Base-by-base conservation (phyloP, 768 basidiomycete genomes). In the Lentinula boryana region DNA sequence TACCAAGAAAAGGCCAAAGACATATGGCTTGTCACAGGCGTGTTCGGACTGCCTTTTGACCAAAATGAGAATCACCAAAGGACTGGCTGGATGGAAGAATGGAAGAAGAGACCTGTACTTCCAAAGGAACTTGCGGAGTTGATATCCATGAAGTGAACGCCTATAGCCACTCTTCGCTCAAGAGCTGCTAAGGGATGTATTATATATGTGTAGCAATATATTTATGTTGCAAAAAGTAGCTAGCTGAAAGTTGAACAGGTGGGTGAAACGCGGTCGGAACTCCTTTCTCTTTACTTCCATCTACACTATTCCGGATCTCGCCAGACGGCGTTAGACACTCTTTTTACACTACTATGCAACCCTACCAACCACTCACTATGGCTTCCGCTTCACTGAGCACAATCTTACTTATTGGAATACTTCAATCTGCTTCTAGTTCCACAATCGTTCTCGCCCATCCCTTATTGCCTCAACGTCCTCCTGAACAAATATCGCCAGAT, bases 11-110 rank as follows among this genome's bases (percentile, higher is more conserved):
- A 50, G 18, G 73, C 72, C 3, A 62, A 64, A 31, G 79, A 82
- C 62, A 69, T 76, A 7, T 89, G 86, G 88, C 67, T 88, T 33
- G 81, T 83, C 16, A 86, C 88, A 15, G 87, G 77, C 3, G 81
- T 90, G 13, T 88, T 89, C 69, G 88, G 79, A 0, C 67, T 86
- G 43, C 85, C 87, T n/a, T 58, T 58, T 36, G 36, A 58, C 33
- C 10, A 8, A 23, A 38, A n/a, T 10, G 40, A 48, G 3, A 3
- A 12, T 53, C 32, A 53, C 6, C 15, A 35, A 4, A 50, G 9
- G 31, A 58, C 35, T 2, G 46, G 36, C n/a, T 58, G 57, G 57
- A 31, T 48, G 33, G 57, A 49, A 21, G 44, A 58, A n/a, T 58
- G 57, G 57, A 50, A 49, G 8, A 58, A 58, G 21, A 58, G 44